Evolutionary conservation across 2,329 filamentous ascomycete species (phyloP).

Genomic region (Trichoderma brevicompactum): DNA sequence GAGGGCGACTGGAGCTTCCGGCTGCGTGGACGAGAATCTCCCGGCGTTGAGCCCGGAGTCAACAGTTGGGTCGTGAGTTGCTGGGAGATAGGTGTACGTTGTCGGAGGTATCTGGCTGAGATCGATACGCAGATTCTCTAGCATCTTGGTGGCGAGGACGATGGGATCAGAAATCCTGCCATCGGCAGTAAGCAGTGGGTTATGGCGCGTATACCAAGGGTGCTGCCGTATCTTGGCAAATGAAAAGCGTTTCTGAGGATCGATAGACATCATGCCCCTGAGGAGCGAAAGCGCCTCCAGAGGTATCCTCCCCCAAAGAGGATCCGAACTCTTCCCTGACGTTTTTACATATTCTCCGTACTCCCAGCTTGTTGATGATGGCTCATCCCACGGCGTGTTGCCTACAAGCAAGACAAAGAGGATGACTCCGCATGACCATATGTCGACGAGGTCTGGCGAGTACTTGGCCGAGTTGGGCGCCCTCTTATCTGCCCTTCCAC

Average conservation of each 20-base stretch:
- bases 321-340: slow-evolving; percentile 80
- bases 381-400: slow-evolving; percentile 97
- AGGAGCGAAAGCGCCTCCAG: slow-evolving; percentile 76
- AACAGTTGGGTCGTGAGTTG: slow-evolving; percentile 69
- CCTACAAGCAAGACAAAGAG: slow-evolving; percentile 93
- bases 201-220: slow-evolving; percentile 89
- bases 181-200: slow-evolving; percentile 73
- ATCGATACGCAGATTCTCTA: slow-evolving; percentile 87
- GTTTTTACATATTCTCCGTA: slow-evolving; percentile 84
- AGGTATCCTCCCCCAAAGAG: slow-evolving; percentile 82
- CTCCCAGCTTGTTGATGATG: slow-evolving; percentile 83
- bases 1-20: slow-evolving; percentile 70
- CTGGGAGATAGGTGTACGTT: slow-evolving; percentile 38
- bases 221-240: slow-evolving; percentile 86
- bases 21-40: slow-evolving; percentile 79
- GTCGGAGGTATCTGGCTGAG: slow-evolving; percentile 70
- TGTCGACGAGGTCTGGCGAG: slow-evolving; percentile 79
- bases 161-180: slow-evolving; percentile 80
- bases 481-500: slow-evolving; percentile 52
- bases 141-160: slow-evolving; percentile 89
- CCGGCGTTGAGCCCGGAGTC: slow-evolving; percentile 56
- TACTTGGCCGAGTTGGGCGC: slow-evolving; percentile 63
- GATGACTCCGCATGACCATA: slow-evolving; percentile 99
- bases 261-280: slow-evolving; percentile 89
- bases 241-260: slow-evolving; percentile 76